Conservation (phyloP, 768 basidiomycete species). For the Leccinum longicurvipes region DNA sequence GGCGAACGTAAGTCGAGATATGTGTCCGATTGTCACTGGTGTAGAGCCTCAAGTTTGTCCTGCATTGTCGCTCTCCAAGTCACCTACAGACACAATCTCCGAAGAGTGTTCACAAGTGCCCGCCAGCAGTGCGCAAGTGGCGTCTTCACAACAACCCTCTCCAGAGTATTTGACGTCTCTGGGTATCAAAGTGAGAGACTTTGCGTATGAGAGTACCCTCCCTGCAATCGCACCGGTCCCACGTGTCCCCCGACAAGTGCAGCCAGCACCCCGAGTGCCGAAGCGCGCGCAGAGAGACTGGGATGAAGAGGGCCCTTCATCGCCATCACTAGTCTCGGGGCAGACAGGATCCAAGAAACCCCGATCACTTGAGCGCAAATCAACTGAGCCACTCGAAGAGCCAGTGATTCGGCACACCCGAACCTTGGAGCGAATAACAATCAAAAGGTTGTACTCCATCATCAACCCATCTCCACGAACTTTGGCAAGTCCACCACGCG, state of each 20-base stretch:
- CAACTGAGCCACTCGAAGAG: slow-evolving; percentile 35
- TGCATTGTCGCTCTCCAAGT: slow-evolving; percentile 24
- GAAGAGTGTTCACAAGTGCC: slow-evolving; percentile 22
- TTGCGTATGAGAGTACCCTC: slow-evolving; percentile 65
- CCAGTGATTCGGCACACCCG: slow-evolving; percentile 14
- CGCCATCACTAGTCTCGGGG: slow-evolving; percentile 5
- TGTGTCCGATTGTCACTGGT: slow-evolving; percentile 26
- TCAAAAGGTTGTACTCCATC: slow-evolving; percentile 17
- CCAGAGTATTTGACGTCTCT: slow-evolving; percentile 26
- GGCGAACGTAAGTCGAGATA: slow-evolving; percentile 37
- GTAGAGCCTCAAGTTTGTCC: slow-evolving; percentile 33
- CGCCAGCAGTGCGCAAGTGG: background rate
- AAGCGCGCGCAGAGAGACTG: slow-evolving; percentile 38
- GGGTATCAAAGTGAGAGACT: slow-evolving; percentile 52
- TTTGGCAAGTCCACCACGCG: slow-evolving; percentile 4
- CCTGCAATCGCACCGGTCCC: slow-evolving; percentile 57
- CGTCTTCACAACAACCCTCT: slow-evolving; percentile 35
- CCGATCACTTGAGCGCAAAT: slow-evolving; percentile 28
- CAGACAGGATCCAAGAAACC: slow-evolving; percentile 20
- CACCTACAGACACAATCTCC: slow-evolving; percentile 6
- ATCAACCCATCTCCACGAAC: slow-evolving; percentile 6
- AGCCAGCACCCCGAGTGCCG: slow-evolving; percentile 37
- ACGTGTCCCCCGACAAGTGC: slow-evolving; percentile 45
- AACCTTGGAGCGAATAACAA: slow-evolving; percentile 16
- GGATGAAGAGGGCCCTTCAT: slow-evolving; percentile 22